Percentiles rank a stretch among this genome's conserved stretches.
These are phyloP conservation scores for Arabidopsis suecica DNA, from an alignment of 345 rosid species.

Conservation along the genomic window DNA sequence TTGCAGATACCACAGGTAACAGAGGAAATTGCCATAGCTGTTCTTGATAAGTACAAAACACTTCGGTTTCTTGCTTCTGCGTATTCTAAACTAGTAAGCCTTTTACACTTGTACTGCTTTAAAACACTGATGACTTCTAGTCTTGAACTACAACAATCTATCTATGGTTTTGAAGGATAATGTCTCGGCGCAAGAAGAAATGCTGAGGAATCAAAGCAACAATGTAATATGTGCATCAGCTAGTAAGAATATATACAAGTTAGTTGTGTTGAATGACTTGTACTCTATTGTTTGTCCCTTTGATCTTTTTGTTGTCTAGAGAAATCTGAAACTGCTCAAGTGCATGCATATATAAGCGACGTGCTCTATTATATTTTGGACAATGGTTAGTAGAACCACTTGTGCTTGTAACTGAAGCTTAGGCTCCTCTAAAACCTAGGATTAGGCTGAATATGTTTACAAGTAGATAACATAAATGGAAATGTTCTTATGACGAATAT, in stretches of 20 bases:
- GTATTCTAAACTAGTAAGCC: conserved; percentile 80
- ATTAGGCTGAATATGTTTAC: too few relatives aligned
- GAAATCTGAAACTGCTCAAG: neutral
- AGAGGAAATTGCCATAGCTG: conserved; percentile 72
- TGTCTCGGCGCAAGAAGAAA: conserved; percentile 36
- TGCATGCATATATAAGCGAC: neutral
- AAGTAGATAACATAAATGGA: too few relatives aligned
- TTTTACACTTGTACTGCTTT: neutral
- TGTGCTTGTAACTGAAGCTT: conserved; percentile 10
- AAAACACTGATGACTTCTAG: neutral
- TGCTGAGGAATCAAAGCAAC: conserved; percentile 26
- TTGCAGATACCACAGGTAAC: conserved; percentile 83
- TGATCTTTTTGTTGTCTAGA: conserved; percentile 27
- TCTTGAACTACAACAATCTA: neutral
- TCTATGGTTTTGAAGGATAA: conserved; percentile 4
- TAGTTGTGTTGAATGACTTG: conserved; percentile 26
- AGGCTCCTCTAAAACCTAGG: neutral
- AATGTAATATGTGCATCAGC: conserved; percentile 24
- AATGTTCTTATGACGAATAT: too few relatives aligned
- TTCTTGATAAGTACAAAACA: conserved; percentile 80
- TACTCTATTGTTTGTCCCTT: neutral
- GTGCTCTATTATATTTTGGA: neutral
- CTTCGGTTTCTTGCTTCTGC: conserved; percentile 78
- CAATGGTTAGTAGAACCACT: neutral
- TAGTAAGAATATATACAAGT: conserved; percentile 34